Conservation (phyloP, 2,329 filamentous ascomycete species). For the Talaromyces albobiverticillius region DNA sequence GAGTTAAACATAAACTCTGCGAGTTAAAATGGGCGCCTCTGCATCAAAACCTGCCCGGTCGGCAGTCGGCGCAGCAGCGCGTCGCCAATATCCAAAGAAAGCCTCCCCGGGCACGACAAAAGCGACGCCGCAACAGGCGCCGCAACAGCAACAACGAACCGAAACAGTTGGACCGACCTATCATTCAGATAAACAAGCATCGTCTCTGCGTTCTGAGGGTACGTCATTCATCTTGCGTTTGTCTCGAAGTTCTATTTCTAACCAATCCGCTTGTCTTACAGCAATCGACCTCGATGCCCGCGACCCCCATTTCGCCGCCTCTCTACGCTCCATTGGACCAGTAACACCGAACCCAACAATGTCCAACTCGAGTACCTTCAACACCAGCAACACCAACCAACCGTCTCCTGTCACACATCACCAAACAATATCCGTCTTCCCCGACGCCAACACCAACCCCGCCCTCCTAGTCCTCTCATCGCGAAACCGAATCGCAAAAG, state of each 20-base stretch:
- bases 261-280: constrained; percentile 20
- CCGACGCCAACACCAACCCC: constrained; percentile 52
- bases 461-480: constrained; percentile 54
- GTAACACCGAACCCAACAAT: constrained; percentile 57
- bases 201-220: constrained; percentile 33
- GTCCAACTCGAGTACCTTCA: constrained; percentile 54
- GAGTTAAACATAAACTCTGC: too few relatives aligned
- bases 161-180: constrained; percentile 28
- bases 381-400: constrained; percentile 13
- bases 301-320: constrained; percentile 70
- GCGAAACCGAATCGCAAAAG: constrained; percentile 48
- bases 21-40: constrained; percentile 64
- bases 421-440: constrained; percentile 26
- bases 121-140: constrained; percentile 20
- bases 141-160: constrained; percentile 8
- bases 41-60: constrained; percentile 54
- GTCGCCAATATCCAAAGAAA: constrained; percentile 56
- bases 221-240: neutral
- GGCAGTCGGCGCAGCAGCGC: constrained; percentile 48
- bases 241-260: neutral
- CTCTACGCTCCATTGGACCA: constrained; percentile 65
- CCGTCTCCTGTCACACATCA: constrained; percentile 31
- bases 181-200: constrained; percentile 34
- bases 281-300: constrained; percentile 60
- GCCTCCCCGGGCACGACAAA: constrained; percentile 40